A percentile compares a stretch with the other conserved stretches of the same genome.
Evolutionary conservation across 1,139 yeast genomes (phyloP).

Genomic region (Taphrina flavorubra): DNA sequence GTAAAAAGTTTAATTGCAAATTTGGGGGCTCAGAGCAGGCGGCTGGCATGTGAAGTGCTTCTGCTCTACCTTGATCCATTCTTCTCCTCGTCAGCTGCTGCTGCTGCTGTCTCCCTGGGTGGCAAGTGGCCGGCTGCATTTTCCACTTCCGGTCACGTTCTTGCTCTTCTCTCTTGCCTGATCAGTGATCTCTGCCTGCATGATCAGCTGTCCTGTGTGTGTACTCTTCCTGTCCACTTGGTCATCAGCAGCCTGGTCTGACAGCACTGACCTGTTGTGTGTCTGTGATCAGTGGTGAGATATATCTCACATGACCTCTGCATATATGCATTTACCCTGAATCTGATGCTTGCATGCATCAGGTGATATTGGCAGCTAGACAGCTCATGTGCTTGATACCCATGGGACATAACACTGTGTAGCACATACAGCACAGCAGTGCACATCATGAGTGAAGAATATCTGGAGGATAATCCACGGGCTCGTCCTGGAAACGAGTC

Average conservation of each 20-base stretch:
- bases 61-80: not conserved
- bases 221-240: too few species aligned
- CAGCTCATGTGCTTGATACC: not conserved
- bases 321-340: too few species aligned
- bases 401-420: too few species aligned
- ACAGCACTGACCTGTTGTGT: too few species aligned
- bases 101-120: not conserved
- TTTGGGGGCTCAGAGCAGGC: not conserved
- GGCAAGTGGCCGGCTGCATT: not conserved
- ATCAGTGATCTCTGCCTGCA: not conserved
- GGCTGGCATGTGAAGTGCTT: slow-evolving; percentile 9
- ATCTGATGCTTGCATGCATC: too few species aligned
- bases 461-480: slow-evolving; percentile 6
- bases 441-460: not conserved
- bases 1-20: not conserved
- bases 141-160: not conserved
- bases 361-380: too few species aligned
- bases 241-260: too few species aligned
- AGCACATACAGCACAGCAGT: too few species aligned
- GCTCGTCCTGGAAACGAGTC: slow-evolving; percentile 1
- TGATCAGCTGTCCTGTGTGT: too few species aligned
- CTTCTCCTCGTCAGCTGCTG: too few species aligned
- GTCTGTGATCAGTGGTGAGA: not conserved
- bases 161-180: not conserved
- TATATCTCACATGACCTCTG: too few species aligned